Conservation (phyloP, 257 asterid species). For the Craterostigma plantagineum region DNA sequence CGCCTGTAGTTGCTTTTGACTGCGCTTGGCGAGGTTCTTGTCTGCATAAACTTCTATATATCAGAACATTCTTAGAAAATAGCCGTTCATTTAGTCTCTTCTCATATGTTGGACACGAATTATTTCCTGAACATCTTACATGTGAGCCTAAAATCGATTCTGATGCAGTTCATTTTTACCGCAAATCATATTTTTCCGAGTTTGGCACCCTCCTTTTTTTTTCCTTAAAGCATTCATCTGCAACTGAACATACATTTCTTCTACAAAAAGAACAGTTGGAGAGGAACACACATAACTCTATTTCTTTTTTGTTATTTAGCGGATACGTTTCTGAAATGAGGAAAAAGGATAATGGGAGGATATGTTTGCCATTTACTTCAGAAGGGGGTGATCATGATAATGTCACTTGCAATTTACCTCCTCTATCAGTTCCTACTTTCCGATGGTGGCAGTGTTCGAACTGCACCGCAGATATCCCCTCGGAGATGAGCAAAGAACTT, state of each 20-base stretch:
- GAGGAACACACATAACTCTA: not conserved
- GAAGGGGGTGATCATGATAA: conserved; percentile 11
- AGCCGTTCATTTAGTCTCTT: too few species aligned
- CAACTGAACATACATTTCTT: too few species aligned
- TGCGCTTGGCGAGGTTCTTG: too few species aligned
- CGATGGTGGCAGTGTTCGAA: conserved; percentile 55
- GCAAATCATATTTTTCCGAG: too few species aligned
- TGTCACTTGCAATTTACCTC: conserved; percentile 18
- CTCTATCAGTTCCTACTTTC: conserved; percentile 29
- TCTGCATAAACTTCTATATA: not conserved
- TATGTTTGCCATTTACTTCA: conserved; percentile 27
- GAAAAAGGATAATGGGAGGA: conserved; percentile 19
- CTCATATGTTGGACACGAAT: too few species aligned
- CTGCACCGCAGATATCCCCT: conserved; percentile 17
- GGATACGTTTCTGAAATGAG: conserved; percentile 50
- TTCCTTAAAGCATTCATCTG: too few species aligned
- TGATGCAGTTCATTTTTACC: not conserved
- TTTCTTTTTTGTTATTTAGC: conserved; percentile 21
- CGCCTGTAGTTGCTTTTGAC: too few species aligned
- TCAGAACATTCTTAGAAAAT: not conserved
- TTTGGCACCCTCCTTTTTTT: too few species aligned
- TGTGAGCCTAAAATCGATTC: not conserved
- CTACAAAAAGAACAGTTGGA: too few species aligned
- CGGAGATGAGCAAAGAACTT: conserved; percentile 4
- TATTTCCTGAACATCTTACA: too few species aligned